Conservation (phyloP, 176 grass and related monocot species). For the Echinochloa phyllopogon region DNA sequence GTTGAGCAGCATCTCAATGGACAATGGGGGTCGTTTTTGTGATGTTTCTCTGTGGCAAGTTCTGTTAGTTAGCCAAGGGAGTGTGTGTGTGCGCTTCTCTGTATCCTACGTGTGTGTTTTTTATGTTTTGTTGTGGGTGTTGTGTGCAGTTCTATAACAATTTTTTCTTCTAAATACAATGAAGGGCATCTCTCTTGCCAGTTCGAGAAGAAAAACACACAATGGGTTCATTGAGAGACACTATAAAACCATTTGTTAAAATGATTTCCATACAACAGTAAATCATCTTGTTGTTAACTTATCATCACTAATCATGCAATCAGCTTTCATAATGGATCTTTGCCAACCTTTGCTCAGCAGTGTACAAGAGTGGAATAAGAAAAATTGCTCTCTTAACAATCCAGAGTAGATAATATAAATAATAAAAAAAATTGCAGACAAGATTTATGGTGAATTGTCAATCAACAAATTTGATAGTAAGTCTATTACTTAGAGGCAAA, state of each 20-base stretch:
- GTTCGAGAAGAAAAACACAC: not conserved
- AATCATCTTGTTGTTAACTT: conserved; percentile 8
- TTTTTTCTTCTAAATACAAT: no score
- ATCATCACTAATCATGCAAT: not conserved
- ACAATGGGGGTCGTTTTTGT: no score
- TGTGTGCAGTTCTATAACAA: no score
- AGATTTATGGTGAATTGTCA: not conserved
- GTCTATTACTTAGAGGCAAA: conserved; percentile 14
- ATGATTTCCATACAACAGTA: conserved; percentile 13
- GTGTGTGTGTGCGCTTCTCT: no score
- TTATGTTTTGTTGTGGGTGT: no score
- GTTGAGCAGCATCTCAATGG: no score
- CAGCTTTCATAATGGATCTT: not conserved
- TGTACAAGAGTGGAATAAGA: not conserved
- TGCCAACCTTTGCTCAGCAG: not conserved
- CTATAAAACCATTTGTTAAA: conserved; percentile 1
- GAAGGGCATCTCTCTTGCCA: no score
- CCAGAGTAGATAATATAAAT: conserved; percentile 1
- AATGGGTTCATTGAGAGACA: conserved; percentile 20
- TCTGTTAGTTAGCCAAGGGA: no score
- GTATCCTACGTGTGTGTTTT: no score
- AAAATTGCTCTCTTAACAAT: not conserved
- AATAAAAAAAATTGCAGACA: not conserved
- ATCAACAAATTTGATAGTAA: conserved; percentile 26
- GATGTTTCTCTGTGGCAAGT: no score